phyloP scores from a whole-genome alignment of 805 yeast species.

The Sungouiella blattae region DNA sequence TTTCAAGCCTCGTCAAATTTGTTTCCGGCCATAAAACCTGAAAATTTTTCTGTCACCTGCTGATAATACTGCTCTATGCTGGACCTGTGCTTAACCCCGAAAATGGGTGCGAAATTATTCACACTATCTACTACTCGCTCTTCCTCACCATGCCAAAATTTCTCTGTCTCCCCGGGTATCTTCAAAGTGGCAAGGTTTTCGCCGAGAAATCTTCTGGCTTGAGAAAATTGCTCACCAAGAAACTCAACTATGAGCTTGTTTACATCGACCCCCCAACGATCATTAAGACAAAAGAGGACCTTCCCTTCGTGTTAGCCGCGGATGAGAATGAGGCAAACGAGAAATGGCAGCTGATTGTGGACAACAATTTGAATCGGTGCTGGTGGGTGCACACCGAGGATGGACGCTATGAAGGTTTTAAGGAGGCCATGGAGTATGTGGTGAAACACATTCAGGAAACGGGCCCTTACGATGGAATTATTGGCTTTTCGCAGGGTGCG shows the following conservation, averaged over 20 bases:
- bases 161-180: constrained; percentile 36
- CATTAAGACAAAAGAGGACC: constrained; percentile 20
- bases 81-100: too few species aligned
- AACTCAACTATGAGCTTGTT: constrained; percentile 24
- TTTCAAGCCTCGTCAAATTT: too few species aligned
- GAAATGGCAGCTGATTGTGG: constrained; percentile 31
- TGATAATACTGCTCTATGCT: too few species aligned
- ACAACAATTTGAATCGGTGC: constrained; percentile 27
- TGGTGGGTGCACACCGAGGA: constrained; percentile 32
- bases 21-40: too few species aligned
- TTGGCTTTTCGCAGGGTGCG: constrained; percentile 45
- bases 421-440: constrained; percentile 24
- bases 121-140: too few species aligned
- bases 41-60: too few species aligned
- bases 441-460: constrained; percentile 25
- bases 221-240: constrained; percentile 25
- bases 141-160: constrained; percentile 16
- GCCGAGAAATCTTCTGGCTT: constrained; percentile 33
- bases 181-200: constrained; percentile 32
- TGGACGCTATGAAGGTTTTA: constrained; percentile 25
- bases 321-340: constrained; percentile 23
- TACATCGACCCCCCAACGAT: constrained; percentile 33
- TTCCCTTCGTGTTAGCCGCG: constrained; percentile 27
- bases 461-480: constrained; percentile 42
- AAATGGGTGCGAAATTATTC: background rate